Evolutionary conservation across 495 filamentous ascomycete species (phyloP), one percentile per base, ranked within the genome.

Genomic region (Sabuloglossum arenarium): DNA sequence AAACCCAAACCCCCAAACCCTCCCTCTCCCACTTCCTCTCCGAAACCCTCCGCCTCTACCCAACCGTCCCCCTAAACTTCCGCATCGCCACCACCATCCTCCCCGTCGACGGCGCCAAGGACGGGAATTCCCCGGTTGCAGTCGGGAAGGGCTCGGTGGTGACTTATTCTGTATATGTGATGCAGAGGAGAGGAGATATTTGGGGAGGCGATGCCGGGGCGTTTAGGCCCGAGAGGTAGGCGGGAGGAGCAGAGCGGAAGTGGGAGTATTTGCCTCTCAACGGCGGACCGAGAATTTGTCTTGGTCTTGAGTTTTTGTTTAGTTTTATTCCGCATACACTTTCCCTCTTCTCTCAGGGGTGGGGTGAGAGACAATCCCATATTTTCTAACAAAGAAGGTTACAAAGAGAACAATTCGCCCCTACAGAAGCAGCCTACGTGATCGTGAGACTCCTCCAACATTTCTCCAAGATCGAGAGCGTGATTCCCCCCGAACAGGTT

Each of bases 241-340:
- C 55, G 19, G 58, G 57, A 11, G 31, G 10, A n/a, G 16, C 19
- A 21, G 39, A 21, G 3, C 21, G 49, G 53, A n/a, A 70, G 19
- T 81, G 73, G 75, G 73, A 78, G 49, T 84, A 77, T 61, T 58
- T 82, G 32, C 80, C 81, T 0, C 84, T 84, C 59, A 76, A 74
- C 52, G 79, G 79, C 0, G 79, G 80, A 0, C 79, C 80, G 0
- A 69, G 80, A n/a, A 79, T 81, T 43, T 70, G 69, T 67, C 64
- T 77, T 69, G 24, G 71, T 65, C 28, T 56, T 64, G 8, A 64
- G 66, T 2, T 61, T 75, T 45, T 39, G 25, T 24, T 23, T 16
- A 16, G 19, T 14, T 14, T 6, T 19, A 23, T 39, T 23, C 42
- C 53, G 3, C 11, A 16, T 11, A 11, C n/a, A 12, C 4, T 16